Base-by-base conservation (phyloP, 176 grass and related monocot species). In the Oropetium thomaeum region DNA sequence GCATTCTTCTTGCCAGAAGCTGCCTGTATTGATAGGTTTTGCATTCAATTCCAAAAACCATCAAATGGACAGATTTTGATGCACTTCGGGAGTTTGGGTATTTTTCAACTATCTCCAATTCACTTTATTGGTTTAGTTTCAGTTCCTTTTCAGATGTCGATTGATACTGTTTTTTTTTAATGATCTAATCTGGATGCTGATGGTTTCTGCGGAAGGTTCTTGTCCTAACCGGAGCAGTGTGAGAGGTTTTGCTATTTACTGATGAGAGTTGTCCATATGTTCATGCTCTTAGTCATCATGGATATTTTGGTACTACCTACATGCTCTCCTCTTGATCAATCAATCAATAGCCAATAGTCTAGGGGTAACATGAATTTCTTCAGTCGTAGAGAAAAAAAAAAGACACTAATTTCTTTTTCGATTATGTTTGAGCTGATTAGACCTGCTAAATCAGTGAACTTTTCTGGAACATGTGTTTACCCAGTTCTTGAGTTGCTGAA, bases 261-360 rank as follows among this genome's bases (percentile, higher is more conserved):
- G 62, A 62, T 54, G 43, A 79, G 53, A 79, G 11, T 69, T 79
- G 70, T 37, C 30, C 42, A 54, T 52, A 79, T 87, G 68, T 61
- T 68, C 51, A 60, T 67, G 68, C 79, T 83, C 74, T 80, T 74
- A 22, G 41, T 7, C 75, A 79, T 68, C 80, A 83, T 88, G 86
- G 41, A 74, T 62, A 83, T 45, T 83, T 83, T 63, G 86, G 86
- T 88, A 74, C 80, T 88, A 74, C 80, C 74, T 79, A 62, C 74
- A 83, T 83, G 75, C 69, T 83, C 42, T 67, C 71, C 42, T 67
- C 71, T 72, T 61, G 33, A 67, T 28, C 39, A 35, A 73, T 83
- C 32, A 73, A 87, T 73, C 79, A 44, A 51, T 78, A 82, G 82
- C 70, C 16, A 78, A 54, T 73, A 83, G 61, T 68, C 10, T 87